These are phyloP conservation scores for Castanopsis chinensis DNA, from an alignment of 306 rosid genomes.

Conservation along the genomic window DNA sequence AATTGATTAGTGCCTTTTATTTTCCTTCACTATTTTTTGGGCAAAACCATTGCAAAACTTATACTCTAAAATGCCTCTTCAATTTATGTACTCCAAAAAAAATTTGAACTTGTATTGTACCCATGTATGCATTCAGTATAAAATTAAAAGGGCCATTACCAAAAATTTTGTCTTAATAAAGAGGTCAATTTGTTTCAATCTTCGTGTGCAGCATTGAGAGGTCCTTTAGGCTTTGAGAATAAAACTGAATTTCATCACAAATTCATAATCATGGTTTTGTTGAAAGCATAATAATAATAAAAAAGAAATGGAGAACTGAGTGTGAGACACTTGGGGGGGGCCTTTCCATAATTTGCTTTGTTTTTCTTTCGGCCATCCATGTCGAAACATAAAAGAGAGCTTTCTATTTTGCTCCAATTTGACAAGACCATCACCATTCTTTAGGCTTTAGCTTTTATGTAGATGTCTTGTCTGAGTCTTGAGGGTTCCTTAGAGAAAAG, in stretches of 20 bases:
- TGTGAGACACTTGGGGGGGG: background rate
- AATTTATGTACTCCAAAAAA: too few species aligned
- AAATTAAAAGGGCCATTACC: too few species aligned
- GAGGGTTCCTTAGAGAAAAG: background rate
- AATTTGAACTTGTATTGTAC: too few species aligned
- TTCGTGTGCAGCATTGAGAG: background rate
- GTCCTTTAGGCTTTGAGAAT: too few species aligned
- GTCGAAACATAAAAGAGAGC: background rate
- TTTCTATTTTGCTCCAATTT: background rate
- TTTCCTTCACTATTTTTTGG: too few species aligned
- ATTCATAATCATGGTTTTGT: background rate
- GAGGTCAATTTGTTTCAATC: background rate
- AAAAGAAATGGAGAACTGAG: background rate
- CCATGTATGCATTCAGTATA: too few species aligned
- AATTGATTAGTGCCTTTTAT: too few species aligned
- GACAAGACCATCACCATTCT: background rate
- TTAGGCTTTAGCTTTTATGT: constrained; percentile 5
- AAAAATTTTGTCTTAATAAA: too few species aligned
- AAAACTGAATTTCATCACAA: background rate
- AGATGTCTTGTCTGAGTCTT: background rate
- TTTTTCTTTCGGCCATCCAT: background rate
- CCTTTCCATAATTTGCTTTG: background rate
- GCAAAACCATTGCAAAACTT: too few species aligned
- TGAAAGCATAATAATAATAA: background rate
- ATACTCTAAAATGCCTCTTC: too few species aligned